Conservation (phyloP, 1,139 yeast genomes). For the Taphrina confusa region DNA sequence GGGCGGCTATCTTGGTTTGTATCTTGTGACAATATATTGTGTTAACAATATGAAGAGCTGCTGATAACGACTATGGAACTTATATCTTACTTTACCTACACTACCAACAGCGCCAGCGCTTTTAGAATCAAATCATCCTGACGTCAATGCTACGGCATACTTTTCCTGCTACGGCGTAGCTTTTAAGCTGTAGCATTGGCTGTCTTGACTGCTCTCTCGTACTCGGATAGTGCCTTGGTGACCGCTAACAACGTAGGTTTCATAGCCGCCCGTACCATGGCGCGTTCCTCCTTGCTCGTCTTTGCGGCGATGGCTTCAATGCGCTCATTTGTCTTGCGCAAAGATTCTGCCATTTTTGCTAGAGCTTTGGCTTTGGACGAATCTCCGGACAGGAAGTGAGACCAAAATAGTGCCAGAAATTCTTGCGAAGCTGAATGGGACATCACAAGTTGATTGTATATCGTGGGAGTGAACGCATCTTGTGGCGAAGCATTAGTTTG, state of each 20-base stretch:
- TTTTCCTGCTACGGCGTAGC: too few relatives aligned
- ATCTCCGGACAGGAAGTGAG: conserved; percentile 61
- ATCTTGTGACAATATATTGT: too few relatives aligned
- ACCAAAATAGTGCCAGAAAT: conserved; percentile 70
- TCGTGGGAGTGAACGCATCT: conserved; percentile 23
- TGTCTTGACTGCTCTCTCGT: conserved; percentile 44
- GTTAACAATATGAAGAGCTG: too few relatives aligned
- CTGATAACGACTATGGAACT: too few relatives aligned
- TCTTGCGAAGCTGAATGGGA: conserved; percentile 68
- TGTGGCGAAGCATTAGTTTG: conserved; percentile 18
- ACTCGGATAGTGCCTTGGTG: conserved; percentile 48
- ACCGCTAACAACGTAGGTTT: conserved; percentile 50
- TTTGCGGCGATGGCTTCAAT: conserved; percentile 48
- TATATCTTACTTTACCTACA: too few relatives aligned
- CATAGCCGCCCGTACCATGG: conserved; percentile 40
- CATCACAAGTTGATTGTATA: conserved; percentile 22
- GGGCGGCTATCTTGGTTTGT: too few relatives aligned
- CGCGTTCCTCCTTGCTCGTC: conserved; percentile 26
- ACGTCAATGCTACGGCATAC: too few relatives aligned
- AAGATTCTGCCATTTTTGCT: conserved; percentile 46
- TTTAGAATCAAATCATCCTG: too few relatives aligned
- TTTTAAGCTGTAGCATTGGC: not conserved
- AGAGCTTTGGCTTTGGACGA: conserved; percentile 42
- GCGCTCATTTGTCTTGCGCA: conserved; percentile 54
- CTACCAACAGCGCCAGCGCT: too few relatives aligned